phyloP scores from a whole-genome alignment of 208 protist genomes.

The Leishmania major region DNA sequence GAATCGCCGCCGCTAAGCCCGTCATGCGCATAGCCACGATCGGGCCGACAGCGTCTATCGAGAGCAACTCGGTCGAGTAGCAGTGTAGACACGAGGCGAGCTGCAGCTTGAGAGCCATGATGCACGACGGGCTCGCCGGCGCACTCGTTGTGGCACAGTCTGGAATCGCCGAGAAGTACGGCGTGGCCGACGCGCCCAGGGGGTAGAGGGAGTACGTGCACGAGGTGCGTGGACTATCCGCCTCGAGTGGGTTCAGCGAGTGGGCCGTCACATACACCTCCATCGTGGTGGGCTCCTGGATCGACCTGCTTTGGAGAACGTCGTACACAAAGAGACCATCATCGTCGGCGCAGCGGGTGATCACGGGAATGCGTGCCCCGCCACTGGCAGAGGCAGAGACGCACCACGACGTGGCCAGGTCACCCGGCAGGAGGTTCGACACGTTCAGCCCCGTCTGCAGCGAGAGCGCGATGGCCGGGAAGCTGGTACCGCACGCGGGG shows the following conservation, averaged over 20 bases:
- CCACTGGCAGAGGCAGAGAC: constrained; percentile 19
- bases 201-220: constrained; percentile 49
- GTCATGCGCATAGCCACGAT: constrained; percentile 42
- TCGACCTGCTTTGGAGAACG: constrained; percentile 4
- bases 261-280: constrained; percentile 30
- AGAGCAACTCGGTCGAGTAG: constrained; percentile 49
- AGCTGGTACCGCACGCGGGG: constrained; percentile 43
- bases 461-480: constrained; percentile 43
- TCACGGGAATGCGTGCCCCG: constrained; percentile 17
- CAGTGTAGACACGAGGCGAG: constrained; percentile 56
- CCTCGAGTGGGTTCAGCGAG: constrained; percentile 51
- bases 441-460: constrained; percentile 31
- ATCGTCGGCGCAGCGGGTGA: constrained; percentile 8
- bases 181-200: constrained; percentile 31
- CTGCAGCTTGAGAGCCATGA: constrained; percentile 24
- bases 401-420: constrained; percentile 24
- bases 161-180: constrained; percentile 38
- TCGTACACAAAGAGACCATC: constrained; percentile 31
- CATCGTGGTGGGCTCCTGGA: constrained; percentile 2
- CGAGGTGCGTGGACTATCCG: constrained; percentile 20
- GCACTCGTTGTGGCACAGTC: constrained; percentile 22
- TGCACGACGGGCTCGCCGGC: constrained; percentile 29
- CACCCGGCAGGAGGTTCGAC: constrained; percentile 22
- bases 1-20: constrained; percentile 30
- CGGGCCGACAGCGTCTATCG: constrained; percentile 32